Percentiles rank a stretch among this genome's conserved stretches.
Evolutionary conservation across 2,329 filamentous ascomycete species (phyloP).

Genomic region (Aureobasidium musti): DNA sequence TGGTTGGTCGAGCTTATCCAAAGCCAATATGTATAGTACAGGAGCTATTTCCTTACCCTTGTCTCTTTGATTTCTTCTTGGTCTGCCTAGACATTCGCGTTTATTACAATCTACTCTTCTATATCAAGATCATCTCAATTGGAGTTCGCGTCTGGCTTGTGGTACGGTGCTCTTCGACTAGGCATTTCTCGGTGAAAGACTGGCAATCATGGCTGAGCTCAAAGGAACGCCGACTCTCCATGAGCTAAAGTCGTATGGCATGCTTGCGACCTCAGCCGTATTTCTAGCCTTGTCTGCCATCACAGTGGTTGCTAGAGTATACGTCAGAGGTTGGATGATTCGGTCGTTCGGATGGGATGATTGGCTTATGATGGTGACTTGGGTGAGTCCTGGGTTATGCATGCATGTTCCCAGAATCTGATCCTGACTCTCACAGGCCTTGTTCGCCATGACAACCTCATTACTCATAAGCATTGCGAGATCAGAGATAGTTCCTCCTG

Average conservation of each 20-base stretch:
- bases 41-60: neutral
- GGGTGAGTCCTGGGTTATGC: constrained; percentile 38
- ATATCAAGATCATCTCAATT: neutral
- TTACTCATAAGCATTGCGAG: neutral
- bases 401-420: too few species aligned
- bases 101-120: neutral
- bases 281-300: constrained; percentile 45
- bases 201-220: constrained; percentile 1
- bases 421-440: neutral
- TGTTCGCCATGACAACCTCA: constrained; percentile 9
- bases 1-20: neutral
- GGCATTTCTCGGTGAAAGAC: neutral
- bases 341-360: constrained; percentile 51
- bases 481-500: constrained; percentile 3
- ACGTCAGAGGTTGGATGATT: constrained; percentile 45
- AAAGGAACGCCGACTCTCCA: neutral
- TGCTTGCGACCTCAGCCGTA: constrained; percentile 13
- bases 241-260: constrained; percentile 26
- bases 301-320: constrained; percentile 45
- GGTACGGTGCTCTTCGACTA: neutral
- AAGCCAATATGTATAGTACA: constrained; percentile 5
- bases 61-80: neutral
- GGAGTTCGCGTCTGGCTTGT: neutral
- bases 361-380: constrained; percentile 45
- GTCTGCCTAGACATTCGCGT: neutral